Percentiles rank a stretch among this genome's conserved stretches.
phyloP scores from a whole-genome alignment of 768 basidiomycete genomes.

The Sarcodon aspratus region DNA sequence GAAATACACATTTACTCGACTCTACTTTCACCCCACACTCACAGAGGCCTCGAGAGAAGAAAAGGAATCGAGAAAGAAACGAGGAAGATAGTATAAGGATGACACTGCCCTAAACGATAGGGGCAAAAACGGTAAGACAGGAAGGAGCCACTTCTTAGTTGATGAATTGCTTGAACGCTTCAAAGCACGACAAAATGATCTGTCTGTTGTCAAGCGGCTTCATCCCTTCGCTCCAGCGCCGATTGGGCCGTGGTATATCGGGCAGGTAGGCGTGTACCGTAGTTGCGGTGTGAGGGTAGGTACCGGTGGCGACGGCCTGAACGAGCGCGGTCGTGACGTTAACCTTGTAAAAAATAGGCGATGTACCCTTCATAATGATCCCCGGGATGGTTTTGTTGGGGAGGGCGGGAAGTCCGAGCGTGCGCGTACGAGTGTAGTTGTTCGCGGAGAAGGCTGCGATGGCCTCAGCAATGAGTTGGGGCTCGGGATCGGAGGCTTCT shows the following conservation, averaged over 20 bases:
- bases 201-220: conserved; percentile 8
- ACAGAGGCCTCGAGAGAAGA: no score
- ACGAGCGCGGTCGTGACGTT: conserved; percentile 10
- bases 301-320: conserved; percentile 4
- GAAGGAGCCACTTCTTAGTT: no score
- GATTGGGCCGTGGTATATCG: conserved; percentile 4
- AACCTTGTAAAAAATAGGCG: conserved; percentile 15
- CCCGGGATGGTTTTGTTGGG: conserved; percentile 8
- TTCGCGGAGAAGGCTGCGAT: conserved; percentile 9
- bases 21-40: no score
- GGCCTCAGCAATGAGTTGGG: conserved; percentile 9
- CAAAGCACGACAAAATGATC: conserved; percentile 6
- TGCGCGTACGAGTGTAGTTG: not conserved
- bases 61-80: no score
- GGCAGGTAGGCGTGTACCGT: conserved; percentile 8
- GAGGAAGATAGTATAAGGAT: no score
- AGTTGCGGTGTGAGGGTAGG: conserved; percentile 8
- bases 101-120: no score
- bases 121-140: no score
- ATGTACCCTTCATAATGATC: conserved; percentile 12
- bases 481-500: conserved; percentile 6
- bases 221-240: conserved; percentile 9
- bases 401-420: conserved; percentile 1
- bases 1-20: no score
- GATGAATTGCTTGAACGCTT: conserved; percentile 11